These are phyloP conservation scores for Tylopilus plumbeoviolaceoides DNA, from an alignment of 768 basidiomycete species.

Conservation along the genomic window DNA sequence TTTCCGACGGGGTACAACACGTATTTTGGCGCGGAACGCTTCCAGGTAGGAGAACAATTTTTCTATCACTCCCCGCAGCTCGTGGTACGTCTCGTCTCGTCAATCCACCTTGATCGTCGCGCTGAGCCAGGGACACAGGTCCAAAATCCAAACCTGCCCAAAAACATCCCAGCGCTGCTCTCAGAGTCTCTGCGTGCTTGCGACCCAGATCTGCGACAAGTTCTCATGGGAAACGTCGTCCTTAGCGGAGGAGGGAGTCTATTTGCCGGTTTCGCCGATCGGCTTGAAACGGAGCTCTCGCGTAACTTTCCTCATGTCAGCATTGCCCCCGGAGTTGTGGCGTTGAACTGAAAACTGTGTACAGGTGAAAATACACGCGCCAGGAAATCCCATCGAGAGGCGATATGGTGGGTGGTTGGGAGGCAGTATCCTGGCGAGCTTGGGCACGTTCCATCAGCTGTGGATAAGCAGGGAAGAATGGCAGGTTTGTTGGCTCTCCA, in stretches of 20 bases:
- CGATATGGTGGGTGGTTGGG: conserved; percentile 94
- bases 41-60: conserved; percentile 81
- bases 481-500: conserved; percentile 52
- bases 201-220: conserved; percentile 88
- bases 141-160: conserved; percentile 65
- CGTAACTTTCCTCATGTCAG: conserved; percentile 77
- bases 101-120: not conserved
- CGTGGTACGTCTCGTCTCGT: conserved; percentile 35
- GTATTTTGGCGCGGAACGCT: conserved; percentile 79
- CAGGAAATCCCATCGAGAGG: conserved; percentile 86
- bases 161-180: conserved; percentile 73
- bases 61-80: conserved; percentile 69
- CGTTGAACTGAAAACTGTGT: conserved; percentile 15
- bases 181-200: conserved; percentile 75
- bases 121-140: conserved; percentile 29
- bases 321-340: conserved; percentile 9
- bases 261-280: conserved; percentile 81
- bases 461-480: conserved; percentile 95
- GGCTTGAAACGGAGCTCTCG: conserved; percentile 71
- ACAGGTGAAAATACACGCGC: conserved; percentile 88
- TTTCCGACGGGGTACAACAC: conserved; percentile 92
- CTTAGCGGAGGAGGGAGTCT: conserved; percentile 92
- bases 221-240: conserved; percentile 89
- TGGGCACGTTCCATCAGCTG: conserved; percentile 97
- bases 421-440: conserved; percentile 88